phyloP scores from a whole-genome alignment of 495 filamentous ascomycete species.

The Massariosphaeria phaeospora region DNA sequence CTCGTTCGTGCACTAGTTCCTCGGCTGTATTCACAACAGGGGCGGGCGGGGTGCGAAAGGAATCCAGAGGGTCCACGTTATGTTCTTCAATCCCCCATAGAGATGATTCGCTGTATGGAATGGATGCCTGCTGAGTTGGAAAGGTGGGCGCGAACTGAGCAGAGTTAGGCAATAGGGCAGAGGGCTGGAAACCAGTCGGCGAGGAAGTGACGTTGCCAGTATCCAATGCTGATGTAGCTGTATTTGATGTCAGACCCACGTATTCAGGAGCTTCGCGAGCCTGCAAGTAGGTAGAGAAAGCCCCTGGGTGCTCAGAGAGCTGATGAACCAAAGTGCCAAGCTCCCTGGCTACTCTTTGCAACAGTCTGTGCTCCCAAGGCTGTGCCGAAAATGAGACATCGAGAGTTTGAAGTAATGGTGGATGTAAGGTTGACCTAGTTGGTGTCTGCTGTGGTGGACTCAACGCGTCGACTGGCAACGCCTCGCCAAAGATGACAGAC shows the following conservation, averaged over 20 bases:
- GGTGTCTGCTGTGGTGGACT: too few species aligned
- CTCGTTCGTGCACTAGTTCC: slow-evolving; percentile 37
- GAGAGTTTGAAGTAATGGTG: slow-evolving; percentile 37
- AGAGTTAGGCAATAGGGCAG: slow-evolving; percentile 39
- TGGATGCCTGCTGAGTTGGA: slow-evolving; percentile 19
- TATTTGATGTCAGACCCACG: slow-evolving; percentile 47
- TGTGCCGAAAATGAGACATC: slow-evolving; percentile 37
- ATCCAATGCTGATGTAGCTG: neutral
- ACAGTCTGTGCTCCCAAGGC: slow-evolving; percentile 68
- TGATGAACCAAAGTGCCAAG: slow-evolving; percentile 78
- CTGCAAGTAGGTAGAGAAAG: slow-evolving; percentile 68
- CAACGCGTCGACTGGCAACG: slow-evolving; percentile 60
- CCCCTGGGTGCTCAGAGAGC: slow-evolving; percentile 72
- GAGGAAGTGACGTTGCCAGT: neutral
- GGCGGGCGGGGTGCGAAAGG: slow-evolving; percentile 17
- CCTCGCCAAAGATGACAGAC: slow-evolving; percentile 81
- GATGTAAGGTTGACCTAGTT: too few species aligned
- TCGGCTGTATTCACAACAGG: slow-evolving; percentile 27
- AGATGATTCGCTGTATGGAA: slow-evolving; percentile 47
- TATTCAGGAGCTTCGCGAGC: slow-evolving; percentile 44
- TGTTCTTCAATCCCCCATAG: slow-evolving; percentile 63
- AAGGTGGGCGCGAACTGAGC: slow-evolving; percentile 45
- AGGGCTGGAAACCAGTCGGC: slow-evolving; percentile 4
- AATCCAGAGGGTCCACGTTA: slow-evolving; percentile 32
- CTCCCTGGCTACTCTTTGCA: slow-evolving; percentile 81